Base-by-base conservation (phyloP, 768 basidiomycete species). In the Pleurotus ostreatus region DNA sequence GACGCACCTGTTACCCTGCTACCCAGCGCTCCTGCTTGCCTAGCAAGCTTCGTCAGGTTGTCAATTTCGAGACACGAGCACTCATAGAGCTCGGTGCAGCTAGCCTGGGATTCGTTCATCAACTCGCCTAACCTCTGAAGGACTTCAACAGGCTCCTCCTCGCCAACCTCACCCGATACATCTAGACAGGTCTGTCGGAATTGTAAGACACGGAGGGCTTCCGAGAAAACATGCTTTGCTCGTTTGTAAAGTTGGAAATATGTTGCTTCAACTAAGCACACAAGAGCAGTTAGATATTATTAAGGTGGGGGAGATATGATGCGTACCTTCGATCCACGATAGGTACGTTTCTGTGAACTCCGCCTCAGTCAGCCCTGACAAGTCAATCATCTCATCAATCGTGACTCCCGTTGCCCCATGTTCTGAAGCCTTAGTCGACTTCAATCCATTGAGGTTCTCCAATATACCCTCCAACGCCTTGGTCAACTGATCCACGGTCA, bases 181-280 rank as follows among this genome's bases (percentile, higher is more conserved):
- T 71, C 70, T 46, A 88, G 74, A 65, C 90, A 92, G 30, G 83
- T 70, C 47, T 81, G 74, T 57, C 89, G 82, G 74, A 94, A 93
- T 62, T 83, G 76, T 39, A 94, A 80, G 4, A 95, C 93, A 13
- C 90, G 84, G 34, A 86, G 75, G 5, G 90, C 86, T 71, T 95
- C 94, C 4, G 82, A 76, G 68, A 86, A 82, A 49, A 93, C 89
- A 64, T 95, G 94, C 65, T 81, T 84, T 4, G 87, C 83, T 55
- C 94, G 83, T 61, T 86, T 87, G 76, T 89, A 92, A 13, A 95
- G 70, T 66, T 92, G 86, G 74, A 94, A 94, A 68, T 85, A 75
- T 1, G 81, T 83, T 11, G 90, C 84, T 69, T 94, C 87, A 39
- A 92, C 92, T 91, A 65, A 60, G 51, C 30, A 9, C 8, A 30